These are phyloP conservation scores for Lactarius deliciosus DNA, from an alignment of 768 basidiomycete species.

Conservation along the genomic window DNA sequence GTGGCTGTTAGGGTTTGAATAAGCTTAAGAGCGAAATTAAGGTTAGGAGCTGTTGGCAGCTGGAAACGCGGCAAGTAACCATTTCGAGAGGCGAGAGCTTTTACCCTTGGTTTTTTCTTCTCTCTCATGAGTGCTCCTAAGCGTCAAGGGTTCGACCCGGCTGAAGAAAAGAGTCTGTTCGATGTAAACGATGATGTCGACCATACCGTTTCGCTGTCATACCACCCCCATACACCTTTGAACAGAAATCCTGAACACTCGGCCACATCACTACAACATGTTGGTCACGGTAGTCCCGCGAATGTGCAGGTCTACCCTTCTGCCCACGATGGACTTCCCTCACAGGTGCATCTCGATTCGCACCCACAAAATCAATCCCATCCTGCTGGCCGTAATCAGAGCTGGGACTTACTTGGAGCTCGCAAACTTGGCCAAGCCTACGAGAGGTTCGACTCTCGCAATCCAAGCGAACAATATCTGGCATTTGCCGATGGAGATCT, in stretches of 20 bases:
- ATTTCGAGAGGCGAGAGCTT: not conserved
- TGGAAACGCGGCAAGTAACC: not conserved
- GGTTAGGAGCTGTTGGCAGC: slow-evolving; percentile 16
- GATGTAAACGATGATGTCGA: slow-evolving; percentile 21
- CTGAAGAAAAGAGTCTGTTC: slow-evolving; percentile 8
- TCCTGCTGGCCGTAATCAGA: slow-evolving; percentile 33
- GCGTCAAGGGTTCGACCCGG: not conserved
- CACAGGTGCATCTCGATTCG: not conserved
- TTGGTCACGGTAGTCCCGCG: not conserved
- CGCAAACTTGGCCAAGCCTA: slow-evolving; percentile 55
- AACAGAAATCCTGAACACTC: slow-evolving; percentile 8
- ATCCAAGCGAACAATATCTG: slow-evolving; percentile 52
- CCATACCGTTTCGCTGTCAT: slow-evolving; percentile 17
- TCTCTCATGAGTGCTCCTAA: slow-evolving; percentile 17
- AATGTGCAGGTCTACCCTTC: not conserved
- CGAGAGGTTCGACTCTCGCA: slow-evolving; percentile 56
- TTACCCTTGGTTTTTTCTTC: not conserved
- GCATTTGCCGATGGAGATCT: slow-evolving; percentile 61
- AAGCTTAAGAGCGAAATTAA: not conserved
- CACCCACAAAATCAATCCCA: not conserved
- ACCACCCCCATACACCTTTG: slow-evolving; percentile 19
- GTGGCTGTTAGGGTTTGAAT: not conserved
- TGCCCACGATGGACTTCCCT: slow-evolving; percentile 9
- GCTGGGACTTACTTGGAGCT: slow-evolving; percentile 52
- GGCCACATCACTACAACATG: slow-evolving; percentile 1